These are phyloP conservation scores for Colletotrichum phormii DNA, from an alignment of 2,329 filamentous ascomycete species.

Conservation along the genomic window DNA sequence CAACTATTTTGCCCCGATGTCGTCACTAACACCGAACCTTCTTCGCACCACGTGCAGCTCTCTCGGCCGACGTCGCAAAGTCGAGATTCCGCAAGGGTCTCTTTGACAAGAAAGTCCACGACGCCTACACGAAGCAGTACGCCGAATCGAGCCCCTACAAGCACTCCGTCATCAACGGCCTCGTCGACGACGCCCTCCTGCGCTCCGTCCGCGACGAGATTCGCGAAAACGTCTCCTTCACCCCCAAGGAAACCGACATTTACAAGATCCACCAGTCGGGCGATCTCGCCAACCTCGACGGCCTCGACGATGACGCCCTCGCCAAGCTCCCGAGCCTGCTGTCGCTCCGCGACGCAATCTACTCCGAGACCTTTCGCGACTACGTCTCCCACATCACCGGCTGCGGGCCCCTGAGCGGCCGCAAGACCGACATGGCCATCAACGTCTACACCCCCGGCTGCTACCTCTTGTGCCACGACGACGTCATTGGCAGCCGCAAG, in stretches of 20 bases:
- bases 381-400: constrained; percentile 89
- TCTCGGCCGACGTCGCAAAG: constrained; percentile 62
- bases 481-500: constrained; percentile 96
- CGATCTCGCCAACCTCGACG: constrained; percentile 95
- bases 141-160: constrained; percentile 80
- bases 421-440: constrained; percentile 99
- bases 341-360: constrained; percentile 91
- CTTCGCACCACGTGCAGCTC: constrained; percentile 47
- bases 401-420: constrained; percentile 87
- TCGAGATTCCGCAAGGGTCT: constrained; percentile 74
- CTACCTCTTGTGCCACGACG: constrained; percentile 95
- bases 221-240: constrained; percentile 90
- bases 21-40: constrained; percentile 31
- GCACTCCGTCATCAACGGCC: constrained; percentile 86
- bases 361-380: constrained; percentile 88
- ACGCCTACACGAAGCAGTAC: constrained; percentile 72
- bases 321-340: constrained; percentile 90
- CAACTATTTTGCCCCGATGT: constrained; percentile 1
- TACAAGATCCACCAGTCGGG: constrained; percentile 99
- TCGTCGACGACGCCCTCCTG: constrained; percentile 85
- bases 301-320: constrained; percentile 87
- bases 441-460: constrained; percentile 98
- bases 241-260: constrained; percentile 98
- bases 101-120: constrained; percentile 69
- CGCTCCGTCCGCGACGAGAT: constrained; percentile 91